Conservation (phyloP, 495 filamentous ascomycete genomes). For the Acidiella bohemica region DNA sequence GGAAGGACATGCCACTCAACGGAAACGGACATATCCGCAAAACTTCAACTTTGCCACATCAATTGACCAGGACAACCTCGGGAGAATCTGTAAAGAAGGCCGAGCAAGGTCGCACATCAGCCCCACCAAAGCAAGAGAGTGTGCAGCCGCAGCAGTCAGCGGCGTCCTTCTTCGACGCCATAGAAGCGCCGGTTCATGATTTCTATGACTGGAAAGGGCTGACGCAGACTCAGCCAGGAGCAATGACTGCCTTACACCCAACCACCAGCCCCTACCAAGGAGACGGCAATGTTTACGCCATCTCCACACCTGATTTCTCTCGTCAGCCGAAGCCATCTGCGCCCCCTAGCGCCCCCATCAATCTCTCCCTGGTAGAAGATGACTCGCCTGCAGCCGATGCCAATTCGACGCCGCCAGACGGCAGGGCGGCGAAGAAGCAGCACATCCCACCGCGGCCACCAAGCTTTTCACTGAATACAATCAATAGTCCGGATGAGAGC, state of each 20-base stretch:
- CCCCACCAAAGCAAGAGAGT: conserved; percentile 13
- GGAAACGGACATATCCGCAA: conserved; percentile 30
- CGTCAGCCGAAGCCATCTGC: conserved; percentile 15
- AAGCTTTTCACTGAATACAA: conserved; percentile 32
- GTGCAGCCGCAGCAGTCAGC: conserved; percentile 13
- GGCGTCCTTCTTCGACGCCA: conserved; percentile 4
- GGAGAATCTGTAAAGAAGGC: conserved; percentile 29
- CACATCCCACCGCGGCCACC: conserved; percentile 21
- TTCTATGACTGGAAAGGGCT: conserved; percentile 25
- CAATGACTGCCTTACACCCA: conserved; percentile 10
- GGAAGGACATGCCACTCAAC: conserved; percentile 51
- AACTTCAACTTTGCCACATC: conserved; percentile 21
- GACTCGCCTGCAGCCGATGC: conserved; percentile 30
- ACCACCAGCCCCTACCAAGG: conserved; percentile 13
- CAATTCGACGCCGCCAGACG: conserved; percentile 7
- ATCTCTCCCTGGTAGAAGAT: conserved; percentile 62
- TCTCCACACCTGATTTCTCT: conserved; percentile 14
- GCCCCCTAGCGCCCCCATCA: conserved; percentile 42
- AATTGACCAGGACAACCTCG: conserved; percentile 36
- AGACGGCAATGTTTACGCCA: conserved; percentile 10
- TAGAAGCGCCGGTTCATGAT: conserved; percentile 8
- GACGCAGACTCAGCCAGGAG: conserved; percentile 4
- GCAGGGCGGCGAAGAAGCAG: conserved; percentile 9
- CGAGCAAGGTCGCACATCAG: conserved; percentile 5
- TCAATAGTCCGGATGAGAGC: conserved; percentile 48